Evolutionary conservation across 257 asterid species (phyloP).

Genomic region (Ajuga chamaepitys): DNA sequence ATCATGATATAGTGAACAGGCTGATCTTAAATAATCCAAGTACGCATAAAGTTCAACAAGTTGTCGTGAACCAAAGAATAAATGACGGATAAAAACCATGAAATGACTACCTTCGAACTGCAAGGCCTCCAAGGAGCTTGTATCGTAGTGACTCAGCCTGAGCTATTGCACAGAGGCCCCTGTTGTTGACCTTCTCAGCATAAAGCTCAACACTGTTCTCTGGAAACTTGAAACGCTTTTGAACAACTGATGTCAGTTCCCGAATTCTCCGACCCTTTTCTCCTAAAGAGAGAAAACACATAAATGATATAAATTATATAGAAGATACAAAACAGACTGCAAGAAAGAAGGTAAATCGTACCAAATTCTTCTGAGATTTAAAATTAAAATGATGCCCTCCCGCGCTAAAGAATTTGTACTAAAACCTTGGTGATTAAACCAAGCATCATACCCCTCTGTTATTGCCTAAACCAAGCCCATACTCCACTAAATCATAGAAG

Average conservation of each 20-base stretch:
- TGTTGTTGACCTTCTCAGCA: conserved; percentile 68
- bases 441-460: too few relatives aligned
- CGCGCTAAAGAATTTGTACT: too few relatives aligned
- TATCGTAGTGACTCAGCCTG: conserved; percentile 69
- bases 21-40: background rate
- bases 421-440: too few relatives aligned
- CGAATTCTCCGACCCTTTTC: conserved; percentile 77
- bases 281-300: conserved; percentile 20
- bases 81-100: background rate
- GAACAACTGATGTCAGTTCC: conserved; percentile 62
- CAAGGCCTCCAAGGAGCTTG: conserved; percentile 76
- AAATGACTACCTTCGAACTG: conserved; percentile 47
- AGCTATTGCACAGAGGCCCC: conserved; percentile 69
- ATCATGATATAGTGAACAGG: background rate
- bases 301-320: background rate
- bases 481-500: too few relatives aligned
- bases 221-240: conserved; percentile 61
- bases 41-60: background rate
- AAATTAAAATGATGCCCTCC: too few relatives aligned
- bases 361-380: too few relatives aligned
- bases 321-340: background rate
- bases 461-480: too few relatives aligned
- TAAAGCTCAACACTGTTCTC: conserved; percentile 66
- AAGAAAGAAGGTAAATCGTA: background rate
- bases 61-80: background rate